Base-by-base conservation (phyloP, 2,329 filamentous ascomycete genomes). In the Aspergillus fructus region DNA sequence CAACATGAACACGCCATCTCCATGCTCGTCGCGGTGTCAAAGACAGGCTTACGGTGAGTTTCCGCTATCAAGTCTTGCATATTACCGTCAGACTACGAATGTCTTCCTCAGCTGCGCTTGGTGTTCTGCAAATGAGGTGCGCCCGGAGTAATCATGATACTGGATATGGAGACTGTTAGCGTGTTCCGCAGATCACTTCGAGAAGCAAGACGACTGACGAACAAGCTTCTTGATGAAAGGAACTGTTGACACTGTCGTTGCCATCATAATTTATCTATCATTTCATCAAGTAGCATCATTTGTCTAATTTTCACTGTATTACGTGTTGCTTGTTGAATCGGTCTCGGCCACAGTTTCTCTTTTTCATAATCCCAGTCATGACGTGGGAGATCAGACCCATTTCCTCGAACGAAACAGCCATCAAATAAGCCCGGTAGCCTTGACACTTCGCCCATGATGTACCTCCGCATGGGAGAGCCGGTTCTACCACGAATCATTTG, bases 341-440 rank as follows among this genome's bases (percentile, higher is more conserved):
- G 23, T 49, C 47, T 13, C 21, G 19, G 19, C 47, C 9, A 40
- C 33, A 9, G 33, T 5, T 15, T n/a, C 8, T 56, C 19, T 27
- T 15, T 27, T 49, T 43, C 42, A 46, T 43, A 39, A 47, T 40
- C 23, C 39, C 17, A 52, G 45, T 58, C 49, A 58, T 58, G 55
- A 58, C 55, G 55, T 58, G 55, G 55, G 49, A 42, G 49, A 57
- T 56, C 40, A 39, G 34, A 42, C 42, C 54, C 15, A 23, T 42
- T 21, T 17, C 15, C 24, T 12, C 21, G 21, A 21, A 11, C 9
- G 33, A 23, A 24, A 13, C 27, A 12, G 17, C 40, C 46, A 17
- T 19, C 30, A 21, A 34, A 39, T 11, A 27, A 45, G 39, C 27
- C n/a, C 23, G n/a, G 40, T 34, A 23, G 40, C 49, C 15, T 43